Percentiles rank a stretch among this genome's conserved stretches.
Evolutionary conservation across 441 rosid species (phyloP).

Genomic region (Erodium texanum): DNA sequence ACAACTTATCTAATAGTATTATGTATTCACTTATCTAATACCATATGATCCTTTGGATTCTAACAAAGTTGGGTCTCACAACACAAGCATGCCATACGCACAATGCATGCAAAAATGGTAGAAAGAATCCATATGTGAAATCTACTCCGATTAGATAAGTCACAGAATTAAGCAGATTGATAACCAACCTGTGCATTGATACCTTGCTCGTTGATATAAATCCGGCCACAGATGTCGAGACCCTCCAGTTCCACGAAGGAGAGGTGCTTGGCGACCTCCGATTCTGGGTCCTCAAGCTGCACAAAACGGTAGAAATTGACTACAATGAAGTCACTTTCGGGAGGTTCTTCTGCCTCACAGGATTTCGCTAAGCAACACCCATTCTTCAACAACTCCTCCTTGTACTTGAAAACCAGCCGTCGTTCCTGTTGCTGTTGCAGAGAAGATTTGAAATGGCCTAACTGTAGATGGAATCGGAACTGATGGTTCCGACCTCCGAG

Average conservation of each 20-base stretch:
- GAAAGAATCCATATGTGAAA: background rate
- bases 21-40: too few relatives aligned
- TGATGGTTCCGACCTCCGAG: background rate
- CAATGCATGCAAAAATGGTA: background rate
- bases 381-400: background rate
- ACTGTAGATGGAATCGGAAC: background rate
- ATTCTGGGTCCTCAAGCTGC: slow-evolving; percentile 36
- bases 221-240: slow-evolving; percentile 62
- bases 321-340: slow-evolving; percentile 43
- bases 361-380: background rate
- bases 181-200: slow-evolving; percentile 79
- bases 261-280: slow-evolving; percentile 60
- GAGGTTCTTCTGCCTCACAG: background rate
- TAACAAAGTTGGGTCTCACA: too few relatives aligned
- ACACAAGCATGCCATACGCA: background rate
- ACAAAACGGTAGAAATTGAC: slow-evolving; percentile 71
- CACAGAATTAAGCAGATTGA: slow-evolving; percentile 5
- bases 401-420: background rate
- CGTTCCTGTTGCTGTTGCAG: background rate
- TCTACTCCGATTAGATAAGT: background rate
- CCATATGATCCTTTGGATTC: too few relatives aligned
- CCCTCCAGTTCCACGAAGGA: slow-evolving; percentile 63
- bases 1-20: too few relatives aligned
- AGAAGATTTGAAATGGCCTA: slow-evolving; percentile 2
- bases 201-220: slow-evolving; percentile 80